phyloP scores from a whole-genome alignment of 257 asterid genomes.

The Fraxinus quadrangulata region DNA sequence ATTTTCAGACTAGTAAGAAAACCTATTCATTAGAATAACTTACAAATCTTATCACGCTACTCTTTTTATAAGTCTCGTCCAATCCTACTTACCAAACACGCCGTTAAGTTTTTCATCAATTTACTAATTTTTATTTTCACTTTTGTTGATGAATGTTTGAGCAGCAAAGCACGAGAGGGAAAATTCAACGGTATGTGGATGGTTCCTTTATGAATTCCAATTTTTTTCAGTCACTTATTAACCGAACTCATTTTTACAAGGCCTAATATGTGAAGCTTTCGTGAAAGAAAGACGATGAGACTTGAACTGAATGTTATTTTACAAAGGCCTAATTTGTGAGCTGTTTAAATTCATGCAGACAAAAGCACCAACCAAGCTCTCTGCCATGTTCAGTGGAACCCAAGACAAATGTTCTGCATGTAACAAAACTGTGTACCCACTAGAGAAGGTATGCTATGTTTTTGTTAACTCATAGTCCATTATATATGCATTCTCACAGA shows the following conservation, averaged over 20 bases:
- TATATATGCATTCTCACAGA: too few species aligned
- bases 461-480: too few species aligned
- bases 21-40: background rate
- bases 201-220: background rate
- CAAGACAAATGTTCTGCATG: constrained; percentile 79
- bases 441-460: constrained; percentile 55
- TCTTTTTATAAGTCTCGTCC: background rate
- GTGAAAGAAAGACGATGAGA: background rate
- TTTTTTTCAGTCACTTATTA: background rate
- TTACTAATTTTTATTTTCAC: background rate
- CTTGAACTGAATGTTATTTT: background rate
- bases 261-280: background rate
- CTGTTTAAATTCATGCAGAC: constrained; percentile 30
- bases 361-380: constrained; percentile 68
- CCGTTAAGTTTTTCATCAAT: background rate
- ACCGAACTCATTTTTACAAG: background rate
- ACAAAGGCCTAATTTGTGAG: background rate
- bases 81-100: background rate
- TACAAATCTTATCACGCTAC: background rate
- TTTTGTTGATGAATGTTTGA: background rate
- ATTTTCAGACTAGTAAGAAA: constrained; percentile 31
- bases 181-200: constrained; percentile 35
- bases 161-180: constrained; percentile 35
- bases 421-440: constrained; percentile 74
- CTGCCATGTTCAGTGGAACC: constrained; percentile 76